A percentile compares a stretch with the other conserved stretches of the same genome.
Evolutionary conservation across 2,329 filamentous ascomycete genomes (phyloP).

Genomic region (Curvularia verruculosa): DNA sequence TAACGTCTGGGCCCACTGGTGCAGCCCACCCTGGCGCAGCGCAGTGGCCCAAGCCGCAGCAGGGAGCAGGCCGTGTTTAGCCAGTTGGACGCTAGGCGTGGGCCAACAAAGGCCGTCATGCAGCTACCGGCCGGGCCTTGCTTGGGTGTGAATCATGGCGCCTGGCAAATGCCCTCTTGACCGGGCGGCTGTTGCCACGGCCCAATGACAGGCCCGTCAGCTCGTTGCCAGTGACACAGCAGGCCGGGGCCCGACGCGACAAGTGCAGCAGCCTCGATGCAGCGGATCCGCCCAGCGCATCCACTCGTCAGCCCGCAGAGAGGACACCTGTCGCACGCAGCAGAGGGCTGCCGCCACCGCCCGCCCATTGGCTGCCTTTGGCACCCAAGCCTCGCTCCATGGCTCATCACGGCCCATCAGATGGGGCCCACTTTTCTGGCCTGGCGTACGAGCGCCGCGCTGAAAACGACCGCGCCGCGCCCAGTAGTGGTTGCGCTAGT

Average conservation of each 20-base stretch:
- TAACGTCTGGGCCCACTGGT: conserved; percentile 31
- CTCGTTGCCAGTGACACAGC: conserved; percentile 32
- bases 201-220: conserved; percentile 29
- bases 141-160: conserved; percentile 35
- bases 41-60: conserved; percentile 22
- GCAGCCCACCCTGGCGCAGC: conserved; percentile 24
- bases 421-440: conserved; percentile 8
- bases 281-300: conserved; percentile 14
- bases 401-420: conserved; percentile 7
- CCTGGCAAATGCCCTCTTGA: conserved; percentile 26
- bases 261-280: conserved; percentile 39
- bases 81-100: conserved; percentile 20
- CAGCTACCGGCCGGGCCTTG: conserved; percentile 31
- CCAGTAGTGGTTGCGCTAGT: conserved; percentile 28
- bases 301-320: conserved; percentile 29
- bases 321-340: conserved; percentile 22
- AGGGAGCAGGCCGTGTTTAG: conserved; percentile 30
- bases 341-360: not conserved
- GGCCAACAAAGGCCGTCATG: conserved; percentile 29
- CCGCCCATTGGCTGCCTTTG: conserved; percentile 5
- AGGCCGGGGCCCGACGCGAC: conserved; percentile 36
- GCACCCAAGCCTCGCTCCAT: conserved; percentile 3
- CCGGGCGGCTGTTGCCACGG: conserved; percentile 30
- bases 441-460: not conserved
- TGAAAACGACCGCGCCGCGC: conserved; percentile 36